These are phyloP conservation scores for Naganishia friedmannii DNA, from an alignment of 768 basidiomycete genomes.

Conservation along the genomic window DNA sequence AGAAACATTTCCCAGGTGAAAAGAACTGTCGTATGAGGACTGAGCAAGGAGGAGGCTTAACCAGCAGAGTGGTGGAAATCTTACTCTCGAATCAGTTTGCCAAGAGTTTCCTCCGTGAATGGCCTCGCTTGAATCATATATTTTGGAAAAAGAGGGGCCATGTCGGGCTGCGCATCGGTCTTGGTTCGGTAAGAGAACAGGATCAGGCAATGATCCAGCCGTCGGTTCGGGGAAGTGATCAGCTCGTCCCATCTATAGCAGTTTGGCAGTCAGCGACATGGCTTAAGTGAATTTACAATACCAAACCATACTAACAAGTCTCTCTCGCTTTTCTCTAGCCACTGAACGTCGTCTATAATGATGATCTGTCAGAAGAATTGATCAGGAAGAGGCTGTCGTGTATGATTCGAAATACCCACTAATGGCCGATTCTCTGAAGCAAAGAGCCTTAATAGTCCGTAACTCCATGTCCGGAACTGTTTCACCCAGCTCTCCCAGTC, in stretches of 20 bases:
- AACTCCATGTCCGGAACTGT: slow-evolving; percentile 27
- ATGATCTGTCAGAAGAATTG: slow-evolving; percentile 25
- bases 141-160: slow-evolving; percentile 6
- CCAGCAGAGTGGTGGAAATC: not conserved
- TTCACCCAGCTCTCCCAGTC: slow-evolving; percentile 29
- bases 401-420: not conserved
- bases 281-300: too few relatives aligned
- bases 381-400: not conserved
- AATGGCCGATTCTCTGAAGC: slow-evolving; percentile 33
- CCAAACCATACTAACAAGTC: slow-evolving; percentile 20
- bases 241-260: slow-evolving; percentile 25
- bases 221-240: not conserved
- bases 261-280: not conserved
- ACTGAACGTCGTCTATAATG: slow-evolving; percentile 42
- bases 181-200: slow-evolving; percentile 36
- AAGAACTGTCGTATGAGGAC: not conserved
- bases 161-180: slow-evolving; percentile 11
- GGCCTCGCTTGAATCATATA: slow-evolving; percentile 27
- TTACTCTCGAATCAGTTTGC: slow-evolving; percentile 3
- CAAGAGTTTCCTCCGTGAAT: slow-evolving; percentile 4
- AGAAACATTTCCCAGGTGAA: slow-evolving; percentile 14
- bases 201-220: slow-evolving; percentile 37
- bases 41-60: not conserved
- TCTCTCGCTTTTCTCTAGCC: slow-evolving; percentile 34
- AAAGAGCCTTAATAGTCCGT: slow-evolving; percentile 36